Evolutionary conservation across 164 flowering plant species (phyloP).

Genomic region (Buxus sempervirens): DNA sequence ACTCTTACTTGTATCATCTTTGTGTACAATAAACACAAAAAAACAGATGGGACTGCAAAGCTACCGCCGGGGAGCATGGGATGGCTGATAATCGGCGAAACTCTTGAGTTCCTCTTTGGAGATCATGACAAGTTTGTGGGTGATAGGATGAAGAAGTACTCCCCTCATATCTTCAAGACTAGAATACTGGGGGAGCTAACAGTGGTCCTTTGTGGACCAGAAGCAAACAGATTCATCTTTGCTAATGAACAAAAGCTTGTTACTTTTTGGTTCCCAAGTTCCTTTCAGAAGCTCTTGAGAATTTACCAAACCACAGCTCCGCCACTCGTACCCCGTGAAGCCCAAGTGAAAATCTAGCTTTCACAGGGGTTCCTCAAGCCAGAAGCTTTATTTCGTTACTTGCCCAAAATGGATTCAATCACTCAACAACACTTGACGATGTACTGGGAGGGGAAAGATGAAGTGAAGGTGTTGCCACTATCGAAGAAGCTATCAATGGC

Average conservation of each 20-base stretch:
- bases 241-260: slow-evolving; percentile 31
- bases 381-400: slow-evolving; percentile 22
- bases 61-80: slow-evolving; percentile 45
- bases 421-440: slow-evolving; percentile 18
- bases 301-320: no score
- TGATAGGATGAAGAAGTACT: slow-evolving; percentile 30
- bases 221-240: slow-evolving; percentile 39
- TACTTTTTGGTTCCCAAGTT: slow-evolving; percentile 27
- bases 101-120: slow-evolving; percentile 21
- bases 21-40: no score
- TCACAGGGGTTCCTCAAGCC: slow-evolving; percentile 34
- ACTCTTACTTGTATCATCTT: no score
- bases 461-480: slow-evolving; percentile 25
- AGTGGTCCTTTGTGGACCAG: slow-evolving; percentile 27
- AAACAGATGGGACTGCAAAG: background rate
- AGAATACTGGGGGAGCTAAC: slow-evolving; percentile 5
- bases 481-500: slow-evolving; percentile 21
- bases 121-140: slow-evolving; percentile 32
- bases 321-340: background rate
- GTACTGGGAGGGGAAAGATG: slow-evolving; percentile 22
- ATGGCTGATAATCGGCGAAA: slow-evolving; percentile 41
- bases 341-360: background rate
- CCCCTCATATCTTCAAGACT: slow-evolving; percentile 36
- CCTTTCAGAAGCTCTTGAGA: slow-evolving; percentile 33
- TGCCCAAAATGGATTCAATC: slow-evolving; percentile 27